Evolutionary conservation across 176 grass and related monocot species (phyloP), one percentile per base, ranked within the genome.

Genomic region (Zea luxurians): DNA sequence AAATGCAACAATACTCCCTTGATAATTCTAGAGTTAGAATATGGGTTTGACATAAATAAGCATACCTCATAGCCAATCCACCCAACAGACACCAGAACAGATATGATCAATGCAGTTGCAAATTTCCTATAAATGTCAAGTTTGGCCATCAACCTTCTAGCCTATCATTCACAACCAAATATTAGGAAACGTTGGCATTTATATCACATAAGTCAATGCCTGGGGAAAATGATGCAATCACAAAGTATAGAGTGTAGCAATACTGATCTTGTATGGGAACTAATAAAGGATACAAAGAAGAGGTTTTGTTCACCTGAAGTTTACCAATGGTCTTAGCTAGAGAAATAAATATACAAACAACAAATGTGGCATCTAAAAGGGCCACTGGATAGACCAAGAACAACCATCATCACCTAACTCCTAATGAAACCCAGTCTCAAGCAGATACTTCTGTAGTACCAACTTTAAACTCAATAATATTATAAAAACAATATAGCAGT

Each of bases 121-220:
- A 99, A 99, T 64, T 95, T 99, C 86, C 96, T 90, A 73, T 99
- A 99, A 66, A 99, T 93, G 63, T 95, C 92, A 66, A 99, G 85
- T 83, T 99, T 99, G 49, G 88, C 85, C 84, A 95, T 82, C 70
- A 91, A 85, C 53, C 96, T 83, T 74, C 96, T 92, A 61, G 92
- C 92, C 96, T 99, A 83, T 85, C 16, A 68, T 71, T 43, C 61
- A 74, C 9, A 83, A 13, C 37, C 54, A 84, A 11, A 3, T n/a
- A 48, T 59, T 6, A 68, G 5, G 1, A 71, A 13, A 73, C 4
- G 8, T 91, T 20, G 86, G 67, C 44, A 63, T 41, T 70, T 73
- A n/a, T 60, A n/a, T 41, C 47, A 77, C n/a, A 64, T 48, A 69
- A 73, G 10, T 47, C 10, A 10, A 52, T 46, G 38, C 20, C 17